Base-by-base conservation (phyloP, 495 filamentous ascomycete genomes). In the Aspergillus haitiensis region DNA sequence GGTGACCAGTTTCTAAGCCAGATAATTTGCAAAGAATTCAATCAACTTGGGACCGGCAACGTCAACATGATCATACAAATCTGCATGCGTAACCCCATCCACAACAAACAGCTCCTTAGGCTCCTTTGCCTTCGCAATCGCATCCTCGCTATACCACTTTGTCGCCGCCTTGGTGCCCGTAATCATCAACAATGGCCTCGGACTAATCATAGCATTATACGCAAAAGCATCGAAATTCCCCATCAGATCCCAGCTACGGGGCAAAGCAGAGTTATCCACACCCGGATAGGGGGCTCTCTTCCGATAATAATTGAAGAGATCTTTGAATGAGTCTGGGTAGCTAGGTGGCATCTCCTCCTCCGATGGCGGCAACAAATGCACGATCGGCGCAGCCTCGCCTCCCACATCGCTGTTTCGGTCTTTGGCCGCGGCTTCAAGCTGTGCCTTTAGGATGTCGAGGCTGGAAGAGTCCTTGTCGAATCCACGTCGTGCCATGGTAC, bases 81-180 rank as follows among this genome's bases (percentile, higher is more conserved):
- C 71, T 4, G 68, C 57, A 68, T 80, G 75, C 9, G 51, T 72
- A 49, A 56, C 57, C 2, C 70, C 74, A 10, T 67, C 31, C 0
- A 80, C 56, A 9, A 73, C 52, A 62, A 72, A 69, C 39, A 77
- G 51, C 56, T 80, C 72, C 60, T 75, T 75, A 0, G 75, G 75
- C 50, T 76, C 67, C 40, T 61, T 62, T 5, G 75, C 73, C 9
- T 6, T 13, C n/a, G 21, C 55, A 35, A 75, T 60, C 18, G 64
- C 72, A 3, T 66, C 65, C 59, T 71, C 58, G 52, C 71, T 75
- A 52, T 65, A 74, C 11, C 68, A 62, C 13, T 55, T 27, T 12
- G 75, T 71, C 31, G 66, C 56, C 15, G 77, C 75, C 47, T 64
- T 42, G 8, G 57, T 48, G 9, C 75, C 77, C 2, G 64, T 62